Evolutionary conservation across 2,329 filamentous ascomycete genomes (phyloP).

Genomic region (Endoconidiophora laricicola): DNA sequence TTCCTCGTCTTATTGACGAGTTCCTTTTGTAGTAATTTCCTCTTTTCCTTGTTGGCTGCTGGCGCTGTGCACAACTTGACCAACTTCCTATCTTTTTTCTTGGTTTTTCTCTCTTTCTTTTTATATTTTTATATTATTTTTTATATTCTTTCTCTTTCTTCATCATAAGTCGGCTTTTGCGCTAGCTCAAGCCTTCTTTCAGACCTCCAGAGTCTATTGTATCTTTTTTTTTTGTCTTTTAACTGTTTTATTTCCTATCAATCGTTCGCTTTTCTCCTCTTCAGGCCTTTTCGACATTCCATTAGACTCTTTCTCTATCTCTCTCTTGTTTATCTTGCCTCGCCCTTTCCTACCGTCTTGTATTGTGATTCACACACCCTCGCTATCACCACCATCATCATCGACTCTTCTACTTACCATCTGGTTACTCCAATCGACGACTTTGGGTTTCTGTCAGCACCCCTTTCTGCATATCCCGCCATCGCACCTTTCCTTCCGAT

Average conservation of each 20-base stretch:
- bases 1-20: background rate
- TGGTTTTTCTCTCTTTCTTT: conserved; percentile 9
- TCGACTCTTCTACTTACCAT: background rate
- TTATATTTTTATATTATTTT: conserved; percentile 14
- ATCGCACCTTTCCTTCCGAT: background rate
- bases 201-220: conserved; percentile 8
- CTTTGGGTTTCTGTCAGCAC: background rate
- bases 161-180: conserved; percentile 5
- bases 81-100: background rate
- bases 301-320: background rate
- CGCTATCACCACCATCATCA: background rate
- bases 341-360: background rate
- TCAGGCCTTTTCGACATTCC: conserved; percentile 1
- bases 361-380: background rate
- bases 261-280: background rate
- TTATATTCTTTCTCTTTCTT: conserved; percentile 13
- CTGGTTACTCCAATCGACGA: background rate
- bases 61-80: too few relatives aligned
- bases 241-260: conserved; percentile 1
- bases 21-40: conserved; percentile 1
- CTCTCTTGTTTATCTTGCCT: background rate
- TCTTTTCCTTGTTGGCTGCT: background rate
- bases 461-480: background rate
- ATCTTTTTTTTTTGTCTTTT: conserved; percentile 1
- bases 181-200: conserved; percentile 4